Conservation (phyloP, 2,329 filamentous ascomycete genomes). For the Pyricularia grisea region DNA sequence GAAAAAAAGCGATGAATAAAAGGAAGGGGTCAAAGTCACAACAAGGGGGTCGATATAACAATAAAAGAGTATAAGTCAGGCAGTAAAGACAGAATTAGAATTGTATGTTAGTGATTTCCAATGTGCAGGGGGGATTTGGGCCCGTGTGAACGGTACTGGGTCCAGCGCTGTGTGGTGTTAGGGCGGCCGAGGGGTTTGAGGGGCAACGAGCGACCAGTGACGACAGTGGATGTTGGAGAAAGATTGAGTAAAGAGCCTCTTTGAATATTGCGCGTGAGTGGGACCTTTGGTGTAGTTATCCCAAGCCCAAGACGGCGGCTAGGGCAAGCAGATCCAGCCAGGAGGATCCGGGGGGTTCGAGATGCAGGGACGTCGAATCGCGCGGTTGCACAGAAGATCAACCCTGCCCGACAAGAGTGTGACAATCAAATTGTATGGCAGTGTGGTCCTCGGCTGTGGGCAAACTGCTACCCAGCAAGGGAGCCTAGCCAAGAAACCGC, state of each 20-base stretch:
- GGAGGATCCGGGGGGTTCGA: conserved; percentile 3
- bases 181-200: background rate
- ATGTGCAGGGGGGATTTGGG: background rate
- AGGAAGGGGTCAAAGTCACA: background rate
- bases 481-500: background rate
- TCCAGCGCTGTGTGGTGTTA: background rate
- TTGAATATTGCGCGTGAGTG: background rate
- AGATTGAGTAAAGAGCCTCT: background rate
- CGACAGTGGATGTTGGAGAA: background rate
- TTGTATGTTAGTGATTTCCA: background rate
- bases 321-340: background rate
- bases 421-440: background rate
- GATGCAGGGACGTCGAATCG: conserved; percentile 2
- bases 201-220: background rate
- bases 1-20: background rate
- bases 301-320: background rate
- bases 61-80: background rate
- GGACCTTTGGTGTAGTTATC: background rate
- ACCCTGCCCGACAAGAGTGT: background rate
- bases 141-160: background rate
- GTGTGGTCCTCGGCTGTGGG: background rate
- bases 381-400: conserved; percentile 3
- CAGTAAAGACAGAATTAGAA: background rate
- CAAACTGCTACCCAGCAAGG: conserved; percentile 1
- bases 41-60: background rate